phyloP scores from a whole-genome alignment of 306 rosid genomes.

The Cucurbita argyrosperma region DNA sequence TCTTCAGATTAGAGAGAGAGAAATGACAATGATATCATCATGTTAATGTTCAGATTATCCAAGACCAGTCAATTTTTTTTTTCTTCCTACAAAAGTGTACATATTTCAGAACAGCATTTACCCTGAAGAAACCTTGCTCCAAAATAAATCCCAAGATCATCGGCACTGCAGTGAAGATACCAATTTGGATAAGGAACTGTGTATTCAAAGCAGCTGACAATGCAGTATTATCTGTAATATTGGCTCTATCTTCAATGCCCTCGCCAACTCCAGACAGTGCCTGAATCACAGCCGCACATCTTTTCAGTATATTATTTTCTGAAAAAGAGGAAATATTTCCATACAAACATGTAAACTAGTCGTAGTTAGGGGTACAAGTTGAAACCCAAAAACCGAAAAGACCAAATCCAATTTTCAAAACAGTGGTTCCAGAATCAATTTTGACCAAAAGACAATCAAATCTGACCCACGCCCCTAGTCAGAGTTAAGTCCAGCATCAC shows the following conservation, averaged over 20 bases:
- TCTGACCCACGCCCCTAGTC: background rate
- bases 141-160: slow-evolving; percentile 91
- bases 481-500: background rate
- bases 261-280: slow-evolving; percentile 94
- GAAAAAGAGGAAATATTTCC: background rate
- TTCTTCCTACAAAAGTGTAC: background rate
- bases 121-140: slow-evolving; percentile 91
- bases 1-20: background rate
- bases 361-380: background rate
- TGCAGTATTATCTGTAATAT: slow-evolving; percentile 29
- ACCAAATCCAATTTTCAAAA: background rate
- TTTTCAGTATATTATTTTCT: background rate
- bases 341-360: background rate
- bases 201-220: slow-evolving; percentile 51
- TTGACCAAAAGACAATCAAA: background rate
- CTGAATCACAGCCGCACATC: slow-evolving; percentile 20
- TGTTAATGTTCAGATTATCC: background rate
- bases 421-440: background rate
- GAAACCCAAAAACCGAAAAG: background rate
- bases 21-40: background rate
- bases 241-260: slow-evolving; percentile 47
- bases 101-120: slow-evolving; percentile 13
- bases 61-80: background rate
- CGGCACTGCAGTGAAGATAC: slow-evolving; percentile 75
- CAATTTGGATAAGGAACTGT: slow-evolving; percentile 71